Evolutionary conservation across 2,329 filamentous ascomycete species (phyloP), one percentile per base, ranked within the genome.

Genomic region (Zelopaecilomyces penicillatus): DNA sequence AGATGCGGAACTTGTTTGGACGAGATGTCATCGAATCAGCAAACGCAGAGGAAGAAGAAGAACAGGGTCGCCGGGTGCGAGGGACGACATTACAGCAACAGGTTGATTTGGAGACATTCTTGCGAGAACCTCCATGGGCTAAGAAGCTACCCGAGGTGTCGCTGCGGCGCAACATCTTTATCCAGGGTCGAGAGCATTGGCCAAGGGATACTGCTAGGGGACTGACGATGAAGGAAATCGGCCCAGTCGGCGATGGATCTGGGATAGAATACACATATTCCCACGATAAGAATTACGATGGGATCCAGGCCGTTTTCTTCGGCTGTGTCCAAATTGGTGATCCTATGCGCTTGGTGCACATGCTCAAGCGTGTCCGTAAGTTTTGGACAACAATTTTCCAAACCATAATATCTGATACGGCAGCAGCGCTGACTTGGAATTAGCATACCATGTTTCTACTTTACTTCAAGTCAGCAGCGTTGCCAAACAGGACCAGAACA

Each of bases 401-500:
- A 19, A 19, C 19, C 19, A 19, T 19, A 19, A 19, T 19, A 19
- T 19, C 19, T 19, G 19, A 19, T 19, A 3, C 19, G 19, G 19
- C 19, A 19, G 19, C 19, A 19, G 19, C 19, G 19, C 19, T 19
- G 19, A 19, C 19, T 19, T 19, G 19, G 19, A 28, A 32, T 9
- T 47, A 78, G 75, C 91, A 4, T 97, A 96, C 62, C 90, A 97
- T 60, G 84, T 97, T 53, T 93, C 88, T 2, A 90, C 87, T 2
- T 76, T 97, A n/a, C 80, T 97, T 26, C 90, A 96, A 61, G 89
- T 95, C 29, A 94, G 87, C 50, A 87, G 88, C 60, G 85, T 97
- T 41, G 89, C 89, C 9, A 91, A 93, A 61, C 86, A 95, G 53
- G 88, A 96, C 59, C 81, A 88, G 43, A 93, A 97, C 59, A 83